Conservation (phyloP, 2,329 filamentous ascomycete species). For the Penicillium freii region DNA sequence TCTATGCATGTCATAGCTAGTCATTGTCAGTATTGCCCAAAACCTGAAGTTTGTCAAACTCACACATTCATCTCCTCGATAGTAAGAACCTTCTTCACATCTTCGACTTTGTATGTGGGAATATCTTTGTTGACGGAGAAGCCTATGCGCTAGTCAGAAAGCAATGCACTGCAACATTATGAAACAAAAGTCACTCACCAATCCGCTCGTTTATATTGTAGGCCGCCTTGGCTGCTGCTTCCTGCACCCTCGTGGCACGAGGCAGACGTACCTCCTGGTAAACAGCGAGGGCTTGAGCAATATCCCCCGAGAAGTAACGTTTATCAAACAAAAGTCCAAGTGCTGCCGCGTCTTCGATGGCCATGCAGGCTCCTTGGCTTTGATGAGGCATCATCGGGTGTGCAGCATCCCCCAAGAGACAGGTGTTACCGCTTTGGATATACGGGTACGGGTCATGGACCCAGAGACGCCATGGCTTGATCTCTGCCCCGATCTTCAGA, state of each 20-base stretch:
- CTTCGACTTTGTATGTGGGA: constrained; percentile 60
- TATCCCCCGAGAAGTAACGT: constrained; percentile 48
- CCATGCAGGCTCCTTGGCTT: constrained; percentile 67
- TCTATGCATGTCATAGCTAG: constrained; percentile 59
- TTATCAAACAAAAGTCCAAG: constrained; percentile 61
- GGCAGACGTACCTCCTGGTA: constrained; percentile 57
- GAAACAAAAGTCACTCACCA: constrained; percentile 37
- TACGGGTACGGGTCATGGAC: constrained; percentile 63
- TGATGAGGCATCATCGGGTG: constrained; percentile 71
- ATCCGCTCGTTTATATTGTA: constrained; percentile 65
- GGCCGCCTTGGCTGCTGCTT: constrained; percentile 57
- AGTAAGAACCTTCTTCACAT: constrained; percentile 61
- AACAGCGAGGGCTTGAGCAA: constrained; percentile 49
- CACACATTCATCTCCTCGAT: constrained; percentile 69
- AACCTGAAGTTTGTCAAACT: constrained; percentile 27
- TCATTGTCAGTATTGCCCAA: background rate
- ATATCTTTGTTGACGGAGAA: constrained; percentile 62
- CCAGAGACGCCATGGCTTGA: constrained; percentile 66
- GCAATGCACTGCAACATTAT: background rate
- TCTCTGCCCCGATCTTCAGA: constrained; percentile 60
- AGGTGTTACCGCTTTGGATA: constrained; percentile 52
- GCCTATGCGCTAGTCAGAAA: constrained; percentile 40
- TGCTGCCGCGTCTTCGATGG: constrained; percentile 64
- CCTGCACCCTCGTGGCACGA: constrained; percentile 56
- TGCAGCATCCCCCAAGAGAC: constrained; percentile 64